Base-by-base conservation (phyloP, 2,329 filamentous ascomycete species). In the Hymenoscyphus albidus region DNA sequence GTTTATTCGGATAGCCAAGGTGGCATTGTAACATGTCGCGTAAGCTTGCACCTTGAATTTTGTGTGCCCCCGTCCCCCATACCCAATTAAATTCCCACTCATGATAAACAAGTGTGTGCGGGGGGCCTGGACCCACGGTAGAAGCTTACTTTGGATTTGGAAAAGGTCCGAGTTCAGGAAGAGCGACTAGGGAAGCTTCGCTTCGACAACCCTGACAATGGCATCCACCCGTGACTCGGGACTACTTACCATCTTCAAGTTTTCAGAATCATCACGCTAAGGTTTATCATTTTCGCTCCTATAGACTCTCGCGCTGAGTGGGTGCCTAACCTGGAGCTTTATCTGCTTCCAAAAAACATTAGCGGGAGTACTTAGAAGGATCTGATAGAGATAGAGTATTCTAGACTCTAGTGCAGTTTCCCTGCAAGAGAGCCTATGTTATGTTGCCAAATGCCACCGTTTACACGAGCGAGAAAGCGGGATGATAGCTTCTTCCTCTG, bases 41-140 rank as follows among this genome's bases (percentile, higher is more conserved):
- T 54, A 54, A 54, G 48, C 48, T 54, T 54, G 48, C 48, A 54
- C 18, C 35, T 35, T 54, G 18, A 18, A 4, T 5, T 54, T 54
- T 54, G 18, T 18, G 18, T 54, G 22, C 48, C 48, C 48, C 48
- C 48, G 12, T 54, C 18, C 48, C 48, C 48, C 48, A 54, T 54
- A 54, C 48, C 48, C 48, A 54, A 54, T 54, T 54, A 54, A 54
- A 54, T 54, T 18, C 48, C 48, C 48, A 18, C 48, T 18, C 48
- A 54, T 22, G 48, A 27, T 54, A 27, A 54, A 54, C 9, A 54
- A 51, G 48, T 51, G 18, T 54, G 48, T 54, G 48, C 48, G 48
- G 48, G 48, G 48, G 48, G 31, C 18, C 18, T 51, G 22, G 44
- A 16, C 44, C 16, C 35, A 35, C 9, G 35, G 35, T 18, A n/a